phyloP scores from a whole-genome alignment of 768 basidiomycete genomes.

The Amanita fuliginea region DNA sequence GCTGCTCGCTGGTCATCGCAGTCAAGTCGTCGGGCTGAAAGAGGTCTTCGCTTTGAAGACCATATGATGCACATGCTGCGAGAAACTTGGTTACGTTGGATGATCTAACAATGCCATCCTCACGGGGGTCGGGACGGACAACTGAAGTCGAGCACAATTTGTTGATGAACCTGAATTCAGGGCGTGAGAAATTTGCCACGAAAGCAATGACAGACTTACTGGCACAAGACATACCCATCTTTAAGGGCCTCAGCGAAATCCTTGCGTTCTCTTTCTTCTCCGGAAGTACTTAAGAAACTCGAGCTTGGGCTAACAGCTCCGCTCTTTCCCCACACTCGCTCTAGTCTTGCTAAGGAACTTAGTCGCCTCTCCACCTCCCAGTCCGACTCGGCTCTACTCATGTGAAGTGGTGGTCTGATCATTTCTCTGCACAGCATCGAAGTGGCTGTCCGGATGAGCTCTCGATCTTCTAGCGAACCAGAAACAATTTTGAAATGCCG shows the following conservation, averaged over 20 bases:
- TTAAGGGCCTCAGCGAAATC: conserved; percentile 65
- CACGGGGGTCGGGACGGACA: conserved; percentile 51
- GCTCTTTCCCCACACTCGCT: conserved; percentile 69
- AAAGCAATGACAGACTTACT: conserved; percentile 40
- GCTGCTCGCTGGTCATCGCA: conserved; percentile 44
- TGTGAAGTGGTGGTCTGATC: conserved; percentile 45
- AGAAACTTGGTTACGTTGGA: conserved; percentile 73
- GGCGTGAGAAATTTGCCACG: conserved; percentile 8
- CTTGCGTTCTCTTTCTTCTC: conserved; percentile 67
- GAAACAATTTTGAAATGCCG: conserved; percentile 51
- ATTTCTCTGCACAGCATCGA: conserved; percentile 59
- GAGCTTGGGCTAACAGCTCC: conserved; percentile 30
- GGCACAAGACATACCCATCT: conserved; percentile 85
- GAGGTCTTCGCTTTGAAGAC: conserved; percentile 49
- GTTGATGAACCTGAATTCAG: conserved; percentile 55
- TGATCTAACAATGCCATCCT: conserved; percentile 54
- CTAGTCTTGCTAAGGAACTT: conserved; percentile 49
- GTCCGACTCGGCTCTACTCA: conserved; percentile 42
- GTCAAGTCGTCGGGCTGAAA: conserved; percentile 63
- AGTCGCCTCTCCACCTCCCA: conserved; percentile 67
- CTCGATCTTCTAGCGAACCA: conserved; percentile 53
- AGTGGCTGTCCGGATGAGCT: conserved; percentile 55
- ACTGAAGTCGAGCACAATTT: conserved; percentile 56
- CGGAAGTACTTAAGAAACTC: conserved; percentile 18
- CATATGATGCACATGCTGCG: conserved; percentile 60